Conservation (phyloP, 2,329 filamentous ascomycete species). For the Scedosporium apiospermum region DNA sequence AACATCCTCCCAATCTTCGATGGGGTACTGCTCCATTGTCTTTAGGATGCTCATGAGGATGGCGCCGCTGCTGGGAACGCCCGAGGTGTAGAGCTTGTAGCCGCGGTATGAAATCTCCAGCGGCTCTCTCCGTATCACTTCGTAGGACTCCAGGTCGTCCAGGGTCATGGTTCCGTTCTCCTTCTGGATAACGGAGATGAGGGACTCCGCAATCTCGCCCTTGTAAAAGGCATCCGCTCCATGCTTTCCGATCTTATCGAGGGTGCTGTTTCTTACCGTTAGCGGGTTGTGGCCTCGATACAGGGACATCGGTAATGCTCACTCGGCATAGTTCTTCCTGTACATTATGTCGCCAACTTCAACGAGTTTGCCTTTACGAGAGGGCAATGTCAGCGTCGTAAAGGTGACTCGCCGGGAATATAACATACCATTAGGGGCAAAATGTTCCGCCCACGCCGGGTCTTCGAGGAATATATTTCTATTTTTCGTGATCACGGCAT, state of each 20-base stretch:
- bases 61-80: slow-evolving; percentile 69
- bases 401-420: neutral
- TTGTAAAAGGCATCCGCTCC: slow-evolving; percentile 68
- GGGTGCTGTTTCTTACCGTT: slow-evolving; percentile 32
- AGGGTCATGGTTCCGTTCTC: slow-evolving; percentile 79
- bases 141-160: slow-evolving; percentile 66
- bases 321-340: slow-evolving; percentile 64
- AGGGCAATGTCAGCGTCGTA: neutral
- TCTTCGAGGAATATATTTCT: slow-evolving; percentile 63
- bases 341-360: slow-evolving; percentile 69
- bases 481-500: slow-evolving; percentile 17
- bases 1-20: slow-evolving; percentile 39
- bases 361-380: slow-evolving; percentile 44
- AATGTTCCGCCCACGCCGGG: slow-evolving; percentile 75
- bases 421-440: slow-evolving; percentile 61
- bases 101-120: slow-evolving; percentile 58
- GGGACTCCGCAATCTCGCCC: slow-evolving; percentile 63
- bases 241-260: slow-evolving; percentile 64
- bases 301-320: slow-evolving; percentile 11
- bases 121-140: slow-evolving; percentile 53
- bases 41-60: slow-evolving; percentile 72
- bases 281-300: neutral
- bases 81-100: slow-evolving; percentile 58
- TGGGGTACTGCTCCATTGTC: slow-evolving; percentile 66
- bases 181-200: slow-evolving; percentile 57